Base-by-base conservation (phyloP, 306 rosid species). In the Carpinus fangiana region DNA sequence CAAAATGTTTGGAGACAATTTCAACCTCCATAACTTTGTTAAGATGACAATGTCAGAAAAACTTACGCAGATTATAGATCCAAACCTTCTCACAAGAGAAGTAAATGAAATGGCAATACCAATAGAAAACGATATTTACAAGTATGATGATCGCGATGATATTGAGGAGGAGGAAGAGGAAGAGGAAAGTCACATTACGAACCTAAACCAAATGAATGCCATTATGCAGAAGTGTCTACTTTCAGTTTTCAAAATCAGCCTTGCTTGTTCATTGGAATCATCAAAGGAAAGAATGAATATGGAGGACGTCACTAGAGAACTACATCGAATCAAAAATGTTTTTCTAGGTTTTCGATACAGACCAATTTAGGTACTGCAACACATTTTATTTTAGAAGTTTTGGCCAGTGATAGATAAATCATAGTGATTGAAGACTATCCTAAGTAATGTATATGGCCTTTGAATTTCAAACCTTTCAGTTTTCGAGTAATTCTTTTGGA, bases 241-340 rank as follows among this genome's bases (percentile, higher is more conserved):
- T 78, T 73, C 78, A 45, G 8, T 45, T 45, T 45, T 45, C 48
- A 45, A 45, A 5, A 45, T 82, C 31, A 85, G 88, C 9, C 78
- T 87, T 31, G 76, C 82, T 1, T 84, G 85, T 56, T 74, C 87
- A 0, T 60, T n/a, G 16, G 80, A 78, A 41, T 80, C 79, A 3
- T 78, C 85, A 2, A 80, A 55, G 34, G 76, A 78, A 18, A 84
- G 84, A 73, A 78, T 72, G 73, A 78, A 59, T 7, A 82, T 84
- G 84, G 50, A 7, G 69, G 74, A 76, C 64, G 79, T 76, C 73
- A 66, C 5, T 8, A 84, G 12, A 50, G 72, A 77, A 18, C 78
- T 87, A 47, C 48, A 77, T 20, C 74, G 3, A 12, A 79, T 76
- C 0, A 77, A 57, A 70, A 61, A 55, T 73, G 74, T 67, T 36